These are phyloP conservation scores for Agapanthus africanus DNA, from an alignment of 106 monocot species.

Conservation along the genomic window DNA sequence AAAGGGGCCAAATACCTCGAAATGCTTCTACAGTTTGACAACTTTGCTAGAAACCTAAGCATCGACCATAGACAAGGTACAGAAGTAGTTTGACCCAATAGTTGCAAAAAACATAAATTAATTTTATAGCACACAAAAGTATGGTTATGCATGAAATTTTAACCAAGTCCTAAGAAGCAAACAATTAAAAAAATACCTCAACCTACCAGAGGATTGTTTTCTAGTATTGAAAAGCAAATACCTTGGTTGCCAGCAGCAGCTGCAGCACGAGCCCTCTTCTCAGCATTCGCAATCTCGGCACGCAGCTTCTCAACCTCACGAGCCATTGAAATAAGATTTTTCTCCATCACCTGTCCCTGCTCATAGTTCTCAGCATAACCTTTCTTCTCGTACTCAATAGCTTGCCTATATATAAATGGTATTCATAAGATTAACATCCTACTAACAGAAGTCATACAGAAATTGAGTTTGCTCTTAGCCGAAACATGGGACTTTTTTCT, in stretches of 20 bases:
- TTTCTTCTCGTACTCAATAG: conserved; percentile 72
- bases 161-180: neutral
- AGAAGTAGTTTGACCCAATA: neutral
- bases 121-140: neutral
- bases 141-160: neutral
- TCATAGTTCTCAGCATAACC: conserved; percentile 76
- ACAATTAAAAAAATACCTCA: neutral
- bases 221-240: conserved; percentile 11
- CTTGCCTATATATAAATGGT: conserved; percentile 24
- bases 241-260: conserved; percentile 62
- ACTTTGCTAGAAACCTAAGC: neutral
- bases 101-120: neutral
- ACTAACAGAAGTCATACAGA: neutral
- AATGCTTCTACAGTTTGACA: too few relatives aligned
- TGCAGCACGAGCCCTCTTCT: conserved; percentile 64
- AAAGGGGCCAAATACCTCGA: too few relatives aligned
- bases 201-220: neutral
- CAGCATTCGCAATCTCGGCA: conserved; percentile 67
- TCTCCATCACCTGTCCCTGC: conserved; percentile 74
- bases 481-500: neutral
- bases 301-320: conserved; percentile 73
- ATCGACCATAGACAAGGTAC: neutral
- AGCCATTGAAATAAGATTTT: conserved; percentile 67
- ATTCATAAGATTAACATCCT: neutral
- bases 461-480: neutral